These are phyloP conservation scores for Lentinula detonsa DNA, from an alignment of 768 basidiomycete genomes.

Conservation along the genomic window DNA sequence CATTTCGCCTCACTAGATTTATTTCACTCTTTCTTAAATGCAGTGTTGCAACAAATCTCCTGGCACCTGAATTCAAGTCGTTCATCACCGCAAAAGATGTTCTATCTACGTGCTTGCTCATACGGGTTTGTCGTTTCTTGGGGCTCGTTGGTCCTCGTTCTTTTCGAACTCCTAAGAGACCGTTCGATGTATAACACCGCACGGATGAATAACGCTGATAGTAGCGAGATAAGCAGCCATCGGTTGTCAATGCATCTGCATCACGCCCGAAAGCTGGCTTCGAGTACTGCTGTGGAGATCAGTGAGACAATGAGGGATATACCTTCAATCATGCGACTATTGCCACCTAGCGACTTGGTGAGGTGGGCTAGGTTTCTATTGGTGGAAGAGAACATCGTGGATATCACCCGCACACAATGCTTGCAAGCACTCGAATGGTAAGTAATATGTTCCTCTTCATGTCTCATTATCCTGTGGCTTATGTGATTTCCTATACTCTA, in stretches of 20 bases:
- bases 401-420: background rate
- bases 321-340: background rate
- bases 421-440: background rate
- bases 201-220: no score
- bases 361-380: slow-evolving; percentile 1
- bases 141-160: background rate
- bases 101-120: background rate
- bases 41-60: background rate
- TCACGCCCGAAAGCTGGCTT: background rate
- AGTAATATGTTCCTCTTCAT: background rate
- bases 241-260: background rate
- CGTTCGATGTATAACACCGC: background rate
- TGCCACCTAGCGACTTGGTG: background rate
- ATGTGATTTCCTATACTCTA: background rate
- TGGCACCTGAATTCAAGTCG: background rate
- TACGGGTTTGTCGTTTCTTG: background rate
- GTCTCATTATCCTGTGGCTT: background rate
- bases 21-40: background rate
- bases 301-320: background rate
- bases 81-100: background rate
- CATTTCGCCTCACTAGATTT: background rate
- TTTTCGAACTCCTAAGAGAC: background rate
- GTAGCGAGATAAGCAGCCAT: background rate
- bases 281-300: background rate
- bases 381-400: background rate